Evolutionary conservation across 2,329 filamentous ascomycete genomes (phyloP).

Genomic region (Penicillium sp.): DNA sequence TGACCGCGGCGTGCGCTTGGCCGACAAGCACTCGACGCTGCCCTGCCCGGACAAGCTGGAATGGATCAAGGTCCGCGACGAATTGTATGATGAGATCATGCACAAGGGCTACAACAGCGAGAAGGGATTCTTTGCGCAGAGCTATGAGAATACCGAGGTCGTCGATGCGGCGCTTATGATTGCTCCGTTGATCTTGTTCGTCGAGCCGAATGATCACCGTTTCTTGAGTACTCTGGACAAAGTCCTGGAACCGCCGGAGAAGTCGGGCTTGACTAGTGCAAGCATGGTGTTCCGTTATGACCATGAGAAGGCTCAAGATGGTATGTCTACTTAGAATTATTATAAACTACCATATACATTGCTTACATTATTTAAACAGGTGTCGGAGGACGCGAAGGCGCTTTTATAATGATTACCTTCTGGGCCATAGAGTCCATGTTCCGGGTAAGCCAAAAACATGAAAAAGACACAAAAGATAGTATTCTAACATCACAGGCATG

Average conservation of each 20-base stretch:
- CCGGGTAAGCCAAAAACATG: conserved; percentile 47
- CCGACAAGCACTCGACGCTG: conserved; percentile 67
- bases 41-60: conserved; percentile 66
- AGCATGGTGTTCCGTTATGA: conserved; percentile 74
- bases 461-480: neutral
- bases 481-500: conserved; percentile 16
- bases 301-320: conserved; percentile 64
- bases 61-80: conserved; percentile 65
- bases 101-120: conserved; percentile 70
- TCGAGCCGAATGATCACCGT: conserved; percentile 70
- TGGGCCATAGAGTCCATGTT: conserved; percentile 78
- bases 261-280: conserved; percentile 70
- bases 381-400: conserved; percentile 69
- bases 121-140: conserved; percentile 68
- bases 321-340: conserved; percentile 37
- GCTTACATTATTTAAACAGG: conserved; percentile 42
- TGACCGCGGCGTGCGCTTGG: conserved; percentile 68
- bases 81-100: conserved; percentile 72
- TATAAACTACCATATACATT: neutral
- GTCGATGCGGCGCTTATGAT: conserved; percentile 73
- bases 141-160: conserved; percentile 66
- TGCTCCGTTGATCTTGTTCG: conserved; percentile 75
- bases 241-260: conserved; percentile 68
- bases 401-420: conserved; percentile 78
- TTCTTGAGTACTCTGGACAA: conserved; percentile 69